Evolutionary conservation across 495 filamentous ascomycete genomes (phyloP).

Genomic region (Friedmanniomyces simplex): DNA sequence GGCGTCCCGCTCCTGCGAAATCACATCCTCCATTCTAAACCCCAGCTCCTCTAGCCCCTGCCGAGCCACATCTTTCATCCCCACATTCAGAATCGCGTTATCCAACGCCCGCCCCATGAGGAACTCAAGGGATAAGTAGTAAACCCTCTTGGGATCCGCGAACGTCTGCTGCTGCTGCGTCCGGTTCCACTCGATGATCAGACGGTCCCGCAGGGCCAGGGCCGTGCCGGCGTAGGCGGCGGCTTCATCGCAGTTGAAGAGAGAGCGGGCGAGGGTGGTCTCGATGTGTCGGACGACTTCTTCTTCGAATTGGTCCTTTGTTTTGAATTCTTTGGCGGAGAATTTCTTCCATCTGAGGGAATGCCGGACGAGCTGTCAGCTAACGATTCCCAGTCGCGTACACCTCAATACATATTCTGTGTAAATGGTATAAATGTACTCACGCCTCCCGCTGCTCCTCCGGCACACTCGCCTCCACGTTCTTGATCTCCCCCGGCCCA

Average conservation of each 20-base stretch:
- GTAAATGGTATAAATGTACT: too few species aligned
- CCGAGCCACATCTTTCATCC: slow-evolving; percentile 72
- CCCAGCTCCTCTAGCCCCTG: slow-evolving; percentile 80
- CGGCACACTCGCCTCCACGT: slow-evolving; percentile 79
- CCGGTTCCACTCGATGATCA: slow-evolving; percentile 94
- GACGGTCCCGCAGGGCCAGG: slow-evolving; percentile 81
- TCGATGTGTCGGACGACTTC: slow-evolving; percentile 91
- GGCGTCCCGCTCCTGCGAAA: slow-evolving; percentile 90
- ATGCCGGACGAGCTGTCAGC: slow-evolving; percentile 1
- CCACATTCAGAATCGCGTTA: slow-evolving; percentile 96
- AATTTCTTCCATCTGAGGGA: slow-evolving; percentile 64
- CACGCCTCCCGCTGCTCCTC: slow-evolving; percentile 75
- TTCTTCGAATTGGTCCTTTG: slow-evolving; percentile 62
- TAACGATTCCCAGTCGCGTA: neutral
- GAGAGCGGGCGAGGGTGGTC: slow-evolving; percentile 86
- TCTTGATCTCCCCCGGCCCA: slow-evolving; percentile 82
- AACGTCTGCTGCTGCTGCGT: slow-evolving; percentile 95
- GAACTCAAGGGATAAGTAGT: slow-evolving; percentile 94
- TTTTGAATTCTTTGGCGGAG: slow-evolving; percentile 45
- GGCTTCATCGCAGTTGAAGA: slow-evolving; percentile 96
- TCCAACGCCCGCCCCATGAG: slow-evolving; percentile 93
- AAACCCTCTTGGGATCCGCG: slow-evolving; percentile 80
- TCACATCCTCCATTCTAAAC: slow-evolving; percentile 93
- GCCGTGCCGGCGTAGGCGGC: slow-evolving; percentile 87
- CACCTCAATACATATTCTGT: neutral